Conservation (phyloP, 306 rosid species). For the Trifolium dubium region DNA sequence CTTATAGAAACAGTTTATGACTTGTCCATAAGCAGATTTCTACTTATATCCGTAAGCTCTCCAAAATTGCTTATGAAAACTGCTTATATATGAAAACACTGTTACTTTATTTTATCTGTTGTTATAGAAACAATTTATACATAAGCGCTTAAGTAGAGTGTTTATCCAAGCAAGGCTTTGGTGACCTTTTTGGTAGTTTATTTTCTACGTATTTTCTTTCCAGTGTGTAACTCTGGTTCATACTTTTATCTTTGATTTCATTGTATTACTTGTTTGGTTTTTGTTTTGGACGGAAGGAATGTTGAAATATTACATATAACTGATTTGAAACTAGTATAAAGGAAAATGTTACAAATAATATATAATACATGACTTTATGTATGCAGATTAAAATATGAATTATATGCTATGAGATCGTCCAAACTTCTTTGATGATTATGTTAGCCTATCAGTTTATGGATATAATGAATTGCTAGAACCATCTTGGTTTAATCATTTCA, state of each 20-base stretch:
- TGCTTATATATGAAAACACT: not conserved
- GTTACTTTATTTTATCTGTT: not conserved
- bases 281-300: slow-evolving; percentile 3
- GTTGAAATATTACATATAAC: slow-evolving; percentile 19
- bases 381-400: slow-evolving; percentile 7
- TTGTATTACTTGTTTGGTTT: not conserved
- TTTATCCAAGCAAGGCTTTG: not conserved
- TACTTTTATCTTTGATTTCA: not conserved
- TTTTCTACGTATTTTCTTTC: slow-evolving; percentile 32
- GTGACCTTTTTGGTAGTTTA: not conserved
- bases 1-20: not conserved
- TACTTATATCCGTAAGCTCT: not conserved
- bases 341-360: slow-evolving; percentile 3
- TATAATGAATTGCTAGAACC: slow-evolving; percentile 19
- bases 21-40: not conserved
- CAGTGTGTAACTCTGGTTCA: not conserved
- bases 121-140: not conserved
- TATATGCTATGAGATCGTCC: not conserved
- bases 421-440: not conserved
- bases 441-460: slow-evolving; percentile 17
- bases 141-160: not conserved
- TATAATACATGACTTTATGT: not conserved
- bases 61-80: not conserved
- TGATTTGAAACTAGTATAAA: slow-evolving; percentile 19
- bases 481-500: slow-evolving; percentile 25